Evolutionary conservation across 768 basidiomycete species (phyloP), one percentile per base, ranked within the genome.

Genomic region (Udeniomyces megalosporus): DNA sequence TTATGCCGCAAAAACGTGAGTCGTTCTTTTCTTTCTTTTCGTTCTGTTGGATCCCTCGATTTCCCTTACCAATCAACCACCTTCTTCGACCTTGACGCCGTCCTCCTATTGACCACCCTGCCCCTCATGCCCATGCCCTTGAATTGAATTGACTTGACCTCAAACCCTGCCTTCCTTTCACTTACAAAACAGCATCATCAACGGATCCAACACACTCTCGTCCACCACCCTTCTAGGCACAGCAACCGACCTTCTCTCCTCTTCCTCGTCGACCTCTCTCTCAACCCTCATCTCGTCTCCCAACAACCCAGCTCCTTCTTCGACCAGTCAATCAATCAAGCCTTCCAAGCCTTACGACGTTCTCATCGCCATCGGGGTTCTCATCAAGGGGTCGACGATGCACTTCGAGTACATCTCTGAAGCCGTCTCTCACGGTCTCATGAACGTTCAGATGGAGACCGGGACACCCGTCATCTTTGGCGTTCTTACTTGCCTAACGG

Each of bases 401-500:
- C 95, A 99, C 77, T 99, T 97, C 74, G 95, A 99, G 74, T 99
- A 99, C 79, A 99, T 97, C 74, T 87, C 81, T 74, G 90, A 96
- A 69, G 82, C 83, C 65, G 92, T 96, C 63, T 83, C 89, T 46
- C 86, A 96, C 69, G 91, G 84, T 48, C 78, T 99, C 67, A 99
- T 97, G 95, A 81, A 81, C 69, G 82, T 96, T 24, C 90, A 93
- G 75, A 77, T 96, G 68, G 93, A 97, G 74, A 84, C 86, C 1
- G 90, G 90, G 17, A 82, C 87, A 26, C 95, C 95, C 0, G 87
- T 97, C 69, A 84, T 99, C 68, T 97, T 97, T 74, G 95, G 95
- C 46, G 90, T 99, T 29, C 76, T 99, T 71, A 99, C 92, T 22
- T 88, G 83, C 49, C 79, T 97, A 67, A 85, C 78, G 48, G 95